Base-by-base conservation (phyloP, 768 basidiomycete species). In the Cubamyces sp. region DNA sequence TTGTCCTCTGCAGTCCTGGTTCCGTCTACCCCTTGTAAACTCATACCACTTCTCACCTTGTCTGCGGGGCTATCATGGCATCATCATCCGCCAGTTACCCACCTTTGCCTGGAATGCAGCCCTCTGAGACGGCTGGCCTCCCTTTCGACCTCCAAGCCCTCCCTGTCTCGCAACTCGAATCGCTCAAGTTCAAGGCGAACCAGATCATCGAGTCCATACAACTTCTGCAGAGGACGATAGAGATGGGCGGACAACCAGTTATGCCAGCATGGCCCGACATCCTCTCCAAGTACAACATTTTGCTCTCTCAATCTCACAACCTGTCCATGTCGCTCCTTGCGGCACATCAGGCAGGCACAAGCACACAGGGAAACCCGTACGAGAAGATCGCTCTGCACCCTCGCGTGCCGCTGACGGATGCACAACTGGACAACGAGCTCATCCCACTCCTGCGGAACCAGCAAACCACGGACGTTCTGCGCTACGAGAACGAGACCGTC, bases 211-310 rank as follows among this genome's bases (percentile, higher is more conserved):
- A 93, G 53, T 90, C 89, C 7, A 87, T 92, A 23, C 78, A 85
- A 59, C 77, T 78, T 0, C 77, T 92, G 9, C 86, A 87, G 58
- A 78, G 82, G 54, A 87, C 83, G 7, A 78, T 92, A 66, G 87
- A 90, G 55, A 78, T 77, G 7, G 82, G 82, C 14, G 79, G 84
- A 40, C 81, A 79, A 46, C 76, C 75, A 40, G 78, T 71, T n/a
- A 91, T 92, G 86, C 86, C 88, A 3, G 75, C 89, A 8, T 94
- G 92, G 92, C 92, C 92, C 3, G 92, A 94, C 69, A 84, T 94
- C 57, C 80, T 94, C 56, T 86, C 88, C 15, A 93, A 92, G 78
- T 94, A 93, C 82, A 92, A 87, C 67, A 82, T 91, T 64, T 81
- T 94, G 26, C 82, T 94, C 57, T 91, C 90, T 0, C 92, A 94